phyloP scores from a whole-genome alignment of 192 early-diverging fungal genomes.

The Geosiphon pyriformis region DNA sequence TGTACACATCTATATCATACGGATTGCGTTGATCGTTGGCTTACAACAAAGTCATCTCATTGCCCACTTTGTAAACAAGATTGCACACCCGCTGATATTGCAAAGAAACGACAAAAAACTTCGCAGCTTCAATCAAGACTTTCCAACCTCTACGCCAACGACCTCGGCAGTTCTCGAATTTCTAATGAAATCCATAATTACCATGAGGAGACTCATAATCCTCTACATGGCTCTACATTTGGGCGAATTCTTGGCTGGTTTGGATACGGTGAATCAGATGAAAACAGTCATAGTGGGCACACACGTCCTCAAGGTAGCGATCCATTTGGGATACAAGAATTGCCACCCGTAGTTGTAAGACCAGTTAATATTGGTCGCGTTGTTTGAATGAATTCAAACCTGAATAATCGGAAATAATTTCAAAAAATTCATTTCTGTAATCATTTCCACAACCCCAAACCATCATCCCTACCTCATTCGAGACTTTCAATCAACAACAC shows the following conservation, averaged over 20 bases:
- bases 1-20: constrained; percentile 37
- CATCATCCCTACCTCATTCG: no score
- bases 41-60: constrained; percentile 35
- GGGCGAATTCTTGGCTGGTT: background rate
- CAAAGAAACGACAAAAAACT: constrained; percentile 7
- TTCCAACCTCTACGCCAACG: constrained; percentile 2
- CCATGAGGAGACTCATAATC: background rate
- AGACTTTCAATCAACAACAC: no score
- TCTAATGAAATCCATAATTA: background rate
- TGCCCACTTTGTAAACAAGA: constrained; percentile 42
- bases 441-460: no score
- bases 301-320: background rate
- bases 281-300: background rate
- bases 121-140: constrained; percentile 7
- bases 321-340: constrained; percentile 13
- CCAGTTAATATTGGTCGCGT: background rate
- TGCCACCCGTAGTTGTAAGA: constrained; percentile 8
- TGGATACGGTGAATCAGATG: background rate
- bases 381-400: no score
- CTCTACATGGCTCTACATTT: background rate
- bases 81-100: constrained; percentile 17
- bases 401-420: no score
- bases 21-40: constrained; percentile 40
- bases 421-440: no score
- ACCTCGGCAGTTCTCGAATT: background rate